Evolutionary conservation across 2,329 filamentous ascomycete species (phyloP), one percentile per base, ranked within the genome.

Genomic region (Fragosphaeria purpurea): DNA sequence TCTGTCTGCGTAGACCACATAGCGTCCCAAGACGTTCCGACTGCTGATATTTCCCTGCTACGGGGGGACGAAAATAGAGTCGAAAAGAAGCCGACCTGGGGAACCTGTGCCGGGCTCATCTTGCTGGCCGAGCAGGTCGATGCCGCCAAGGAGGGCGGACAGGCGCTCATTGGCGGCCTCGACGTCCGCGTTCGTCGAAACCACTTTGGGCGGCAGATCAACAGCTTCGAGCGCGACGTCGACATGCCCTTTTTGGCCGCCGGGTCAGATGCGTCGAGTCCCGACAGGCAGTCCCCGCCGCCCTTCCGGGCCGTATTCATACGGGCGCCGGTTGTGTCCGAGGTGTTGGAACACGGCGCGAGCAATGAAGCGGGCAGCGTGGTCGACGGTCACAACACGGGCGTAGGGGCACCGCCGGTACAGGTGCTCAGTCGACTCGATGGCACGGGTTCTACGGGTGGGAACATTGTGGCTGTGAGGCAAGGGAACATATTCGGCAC

Each of bases 401-500:
- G 22, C 22, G 22, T 22, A 22, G 22, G 22, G 22, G 22, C 22
- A 22, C 22, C 22, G 22, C 22, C 22, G 22, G 22, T 22, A 2
- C 22, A 22, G 22, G 22, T 22, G 22, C 22, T 22, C 22, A 22
- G 22, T 22, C 22, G 22, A 22, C 22, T 22, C 22, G 22, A 22
- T 22, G 22, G 22, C 22, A 22, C 22, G 22, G 22, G 22, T 47
- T 13, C 39, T 31, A 32, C 9, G 6, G 76, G 73, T 3, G 79
- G 84, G 2, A 86, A 95, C 58, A 91, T 97, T 47, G 82, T 97
- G 47, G 91, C 91, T 0, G 88, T 97, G 37, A 77, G 79, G 56
- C 90, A 97, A 68, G 88, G 85, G 1, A 96, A 96, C 66, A 85
- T 95, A 0, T 85, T 97, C 60, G 93, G 89, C 4, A 96, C 86